A percentile compares a stretch with the other conserved stretches of the same genome.
Conservation (phyloP, 805 yeast genomes). For the Middelhovenomyces tepae region DNA sequence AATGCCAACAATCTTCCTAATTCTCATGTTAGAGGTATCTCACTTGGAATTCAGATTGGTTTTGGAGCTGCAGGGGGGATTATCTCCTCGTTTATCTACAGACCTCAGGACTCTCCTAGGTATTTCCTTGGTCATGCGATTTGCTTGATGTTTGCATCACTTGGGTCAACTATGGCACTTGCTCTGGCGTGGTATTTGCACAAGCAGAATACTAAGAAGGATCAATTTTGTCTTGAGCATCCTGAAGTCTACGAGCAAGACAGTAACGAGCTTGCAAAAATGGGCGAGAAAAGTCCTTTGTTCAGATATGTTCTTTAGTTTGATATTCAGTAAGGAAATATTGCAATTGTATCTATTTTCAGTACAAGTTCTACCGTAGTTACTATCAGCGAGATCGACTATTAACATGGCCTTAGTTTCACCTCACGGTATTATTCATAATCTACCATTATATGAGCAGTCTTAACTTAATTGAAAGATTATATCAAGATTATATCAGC, state of each 20-base stretch:
- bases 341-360: too few species aligned
- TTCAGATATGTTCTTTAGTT: constrained; percentile 28
- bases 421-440: too few species aligned
- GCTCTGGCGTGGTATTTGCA: constrained; percentile 6
- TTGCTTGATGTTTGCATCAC: constrained; percentile 3
- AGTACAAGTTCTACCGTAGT: too few species aligned
- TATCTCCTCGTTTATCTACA: constrained; percentile 36
- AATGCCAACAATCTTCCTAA: constrained; percentile 48
- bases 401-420: too few species aligned
- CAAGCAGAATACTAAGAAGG: constrained; percentile 8
- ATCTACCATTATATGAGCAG: too few species aligned
- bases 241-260: constrained; percentile 8
- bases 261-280: constrained; percentile 6
- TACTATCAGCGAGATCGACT: too few species aligned
- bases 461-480: too few species aligned
- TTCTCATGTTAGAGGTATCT: constrained; percentile 44
- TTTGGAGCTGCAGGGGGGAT: constrained; percentile 46
- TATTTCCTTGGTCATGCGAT: constrained; percentile 31
- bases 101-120: constrained; percentile 26
- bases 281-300: constrained; percentile 7
- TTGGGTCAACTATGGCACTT: constrained; percentile 5
- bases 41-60: constrained; percentile 49
- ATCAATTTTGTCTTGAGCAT: constrained; percentile 5
- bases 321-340: too few species aligned
- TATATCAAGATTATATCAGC: too few species aligned